Conservation (phyloP, 2,329 filamentous ascomycete species). For the Penicillium aurantiogriseum region DNA sequence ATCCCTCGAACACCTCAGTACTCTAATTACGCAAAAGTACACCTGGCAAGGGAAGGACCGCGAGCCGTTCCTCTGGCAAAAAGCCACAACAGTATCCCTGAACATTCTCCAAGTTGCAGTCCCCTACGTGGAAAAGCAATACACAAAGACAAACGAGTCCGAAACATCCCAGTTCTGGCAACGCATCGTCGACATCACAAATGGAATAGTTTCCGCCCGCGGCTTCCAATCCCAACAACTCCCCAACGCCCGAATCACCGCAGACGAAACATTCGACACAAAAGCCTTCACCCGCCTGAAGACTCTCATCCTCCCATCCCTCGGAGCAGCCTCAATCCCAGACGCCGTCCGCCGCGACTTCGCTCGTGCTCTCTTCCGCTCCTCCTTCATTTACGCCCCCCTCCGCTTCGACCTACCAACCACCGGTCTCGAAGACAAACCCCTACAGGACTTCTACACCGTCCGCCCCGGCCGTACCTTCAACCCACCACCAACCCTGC, state of each 20-base stretch:
- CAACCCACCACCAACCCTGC: conserved; percentile 61
- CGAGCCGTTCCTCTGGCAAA: conserved; percentile 71
- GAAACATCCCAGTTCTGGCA: conserved; percentile 66
- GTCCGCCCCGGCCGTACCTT: conserved; percentile 71
- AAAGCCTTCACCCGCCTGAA: conserved; percentile 66
- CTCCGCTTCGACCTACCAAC: conserved; percentile 61
- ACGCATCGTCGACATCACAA: conserved; percentile 62
- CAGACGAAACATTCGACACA: conserved; percentile 82
- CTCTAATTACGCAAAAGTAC: conserved; percentile 77
- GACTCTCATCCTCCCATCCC: conserved; percentile 66
- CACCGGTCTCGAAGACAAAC: conserved; percentile 42
- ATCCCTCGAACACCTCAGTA: conserved; percentile 65
- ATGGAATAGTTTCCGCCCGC: conserved; percentile 68
- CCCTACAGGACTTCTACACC: conserved; percentile 62
- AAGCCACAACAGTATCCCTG: conserved; percentile 70
- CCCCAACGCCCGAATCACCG: conserved; percentile 49
- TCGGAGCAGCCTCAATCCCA: conserved; percentile 65
- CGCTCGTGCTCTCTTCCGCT: conserved; percentile 72
- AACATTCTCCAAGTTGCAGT: conserved; percentile 67
- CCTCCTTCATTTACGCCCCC: conserved; percentile 74
- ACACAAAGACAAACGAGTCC: conserved; percentile 27
- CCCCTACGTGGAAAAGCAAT: conserved; percentile 54
- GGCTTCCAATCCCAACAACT: conserved; percentile 48
- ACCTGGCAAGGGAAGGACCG: conserved; percentile 70
- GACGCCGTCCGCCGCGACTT: conserved; percentile 68